Percentiles rank a stretch among this genome's conserved stretches.
phyloP scores from a whole-genome alignment of 208 protist species.

The Phytomonas sp. region DNA sequence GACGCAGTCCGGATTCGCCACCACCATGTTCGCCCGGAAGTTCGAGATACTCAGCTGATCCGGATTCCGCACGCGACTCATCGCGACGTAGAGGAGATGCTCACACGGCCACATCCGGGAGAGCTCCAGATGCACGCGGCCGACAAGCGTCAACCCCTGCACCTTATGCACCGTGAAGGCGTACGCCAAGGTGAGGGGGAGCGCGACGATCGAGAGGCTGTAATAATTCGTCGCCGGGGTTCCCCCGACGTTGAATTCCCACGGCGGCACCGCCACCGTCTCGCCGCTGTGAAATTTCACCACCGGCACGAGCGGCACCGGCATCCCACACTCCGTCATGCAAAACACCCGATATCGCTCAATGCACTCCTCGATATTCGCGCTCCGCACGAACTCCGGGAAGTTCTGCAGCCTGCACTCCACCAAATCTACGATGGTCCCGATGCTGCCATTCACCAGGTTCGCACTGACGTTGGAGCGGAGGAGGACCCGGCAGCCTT shows the following conservation, averaged over 20 bases:
- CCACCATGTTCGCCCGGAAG: constrained; percentile 64
- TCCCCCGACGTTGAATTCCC: constrained; percentile 77
- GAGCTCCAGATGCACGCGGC: constrained; percentile 82
- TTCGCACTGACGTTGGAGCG: constrained; percentile 65
- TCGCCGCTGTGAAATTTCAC: constrained; percentile 82
- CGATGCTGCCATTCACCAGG: constrained; percentile 85
- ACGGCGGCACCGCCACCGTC: constrained; percentile 68
- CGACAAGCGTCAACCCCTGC: constrained; percentile 77
- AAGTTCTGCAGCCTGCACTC: constrained; percentile 65
- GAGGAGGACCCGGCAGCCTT: constrained; percentile 79
- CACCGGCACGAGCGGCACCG: constrained; percentile 69
- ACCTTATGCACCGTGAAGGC: constrained; percentile 90
- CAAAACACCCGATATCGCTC: constrained; percentile 78
- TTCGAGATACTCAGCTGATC: constrained; percentile 83
- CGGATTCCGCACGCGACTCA: constrained; percentile 85
- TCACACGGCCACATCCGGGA: constrained; percentile 87
- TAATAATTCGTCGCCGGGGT: constrained; percentile 68
- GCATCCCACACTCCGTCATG: constrained; percentile 75
- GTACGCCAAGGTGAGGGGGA: constrained; percentile 79
- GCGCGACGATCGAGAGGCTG: constrained; percentile 54
- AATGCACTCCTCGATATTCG: constrained; percentile 50
- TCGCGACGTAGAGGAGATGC: constrained; percentile 83
- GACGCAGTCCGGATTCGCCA: constrained; percentile 70
- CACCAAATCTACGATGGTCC: constrained; percentile 79
- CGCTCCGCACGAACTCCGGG: constrained; percentile 50